Base-by-base conservation (phyloP, 306 rosid species). In the Biancaea sappan region DNA sequence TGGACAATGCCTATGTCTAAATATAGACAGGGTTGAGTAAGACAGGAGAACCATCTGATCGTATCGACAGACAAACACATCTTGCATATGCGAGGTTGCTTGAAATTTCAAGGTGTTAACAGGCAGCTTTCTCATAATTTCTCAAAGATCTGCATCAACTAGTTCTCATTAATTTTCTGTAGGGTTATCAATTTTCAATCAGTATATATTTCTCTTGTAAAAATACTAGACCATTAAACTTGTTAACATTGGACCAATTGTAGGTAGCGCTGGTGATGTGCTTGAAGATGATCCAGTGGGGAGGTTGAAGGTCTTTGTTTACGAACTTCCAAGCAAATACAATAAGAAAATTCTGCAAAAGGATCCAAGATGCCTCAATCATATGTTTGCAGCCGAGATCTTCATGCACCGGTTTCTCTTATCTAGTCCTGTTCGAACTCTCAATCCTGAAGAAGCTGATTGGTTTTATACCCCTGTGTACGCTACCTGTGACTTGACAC, bases 331-430 rank as follows among this genome's bases (percentile, higher is more conserved):
- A 31, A 94, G 97, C 88, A 94, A 94, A 80, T 94, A 94, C 82
- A 94, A 88, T 77, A 94, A 92, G 90, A 94, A 92, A 84, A 92
- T 94, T 79, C 88, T 94, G 80, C 99, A 92, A 80, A 94, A 92
- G 84, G 97, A 94, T 72, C 90, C 90, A 0, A 90, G 99, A 86
- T 94, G 99, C 80, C 99, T 94, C 57, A 86, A 82, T 73, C 99
- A 94, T 76, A 92, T 94, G 99, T 94, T 94, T 72, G 99, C 99
- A n/a, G 97, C 97, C 25, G 99, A 94, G 90, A 94, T 94, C 84
- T 94, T 81, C 74, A 94, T 94, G 97, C 97, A 94, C 70, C 88
- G 97, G 32, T 94, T 94, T 88, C 92, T 94, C 75, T 83, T 94
- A 61, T 88, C 96, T 53, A 94, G 99, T 74, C 87, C 97, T 57